These are phyloP conservation scores for Mallotus japonicus DNA, from an alignment of 441 rosid genomes.

Conservation along the genomic window DNA sequence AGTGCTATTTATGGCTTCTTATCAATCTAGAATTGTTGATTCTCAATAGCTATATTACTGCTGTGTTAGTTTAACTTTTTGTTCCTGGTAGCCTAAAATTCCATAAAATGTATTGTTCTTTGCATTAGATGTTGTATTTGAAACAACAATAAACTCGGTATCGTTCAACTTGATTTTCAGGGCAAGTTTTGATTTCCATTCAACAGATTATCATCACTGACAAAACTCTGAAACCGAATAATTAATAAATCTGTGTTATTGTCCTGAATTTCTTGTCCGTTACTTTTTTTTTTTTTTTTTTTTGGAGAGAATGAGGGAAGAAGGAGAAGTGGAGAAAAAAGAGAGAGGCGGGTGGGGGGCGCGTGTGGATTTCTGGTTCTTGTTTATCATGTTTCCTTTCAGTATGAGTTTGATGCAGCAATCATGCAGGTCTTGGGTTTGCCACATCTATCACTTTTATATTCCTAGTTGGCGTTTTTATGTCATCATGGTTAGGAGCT, in stretches of 20 bases:
- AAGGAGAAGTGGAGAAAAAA: too few species aligned
- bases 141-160: too few species aligned
- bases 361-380: neutral
- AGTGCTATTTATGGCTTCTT: neutral
- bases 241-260: neutral
- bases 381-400: neutral
- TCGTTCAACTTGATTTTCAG: neutral
- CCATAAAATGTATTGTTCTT: too few species aligned
- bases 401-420: slow-evolving; percentile 1
- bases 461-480: slow-evolving; percentile 59
- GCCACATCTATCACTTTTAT: slow-evolving; percentile 64
- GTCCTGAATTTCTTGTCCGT: neutral
- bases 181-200: neutral
- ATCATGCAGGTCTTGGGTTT: slow-evolving; percentile 57
- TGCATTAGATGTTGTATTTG: neutral
- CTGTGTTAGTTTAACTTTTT: too few species aligned
- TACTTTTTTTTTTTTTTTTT: too few species aligned
- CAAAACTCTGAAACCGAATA: too few species aligned
- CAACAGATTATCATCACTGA: neutral
- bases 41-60: neutral
- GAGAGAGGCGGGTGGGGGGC: too few species aligned
- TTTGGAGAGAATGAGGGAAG: too few species aligned
- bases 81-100: too few species aligned
- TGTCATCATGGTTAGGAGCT: slow-evolving; percentile 74
- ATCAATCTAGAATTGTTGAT: neutral